Evolutionary conservation across 441 rosid species (phyloP).

Genomic region (Arabidopsis lyrata): DNA sequence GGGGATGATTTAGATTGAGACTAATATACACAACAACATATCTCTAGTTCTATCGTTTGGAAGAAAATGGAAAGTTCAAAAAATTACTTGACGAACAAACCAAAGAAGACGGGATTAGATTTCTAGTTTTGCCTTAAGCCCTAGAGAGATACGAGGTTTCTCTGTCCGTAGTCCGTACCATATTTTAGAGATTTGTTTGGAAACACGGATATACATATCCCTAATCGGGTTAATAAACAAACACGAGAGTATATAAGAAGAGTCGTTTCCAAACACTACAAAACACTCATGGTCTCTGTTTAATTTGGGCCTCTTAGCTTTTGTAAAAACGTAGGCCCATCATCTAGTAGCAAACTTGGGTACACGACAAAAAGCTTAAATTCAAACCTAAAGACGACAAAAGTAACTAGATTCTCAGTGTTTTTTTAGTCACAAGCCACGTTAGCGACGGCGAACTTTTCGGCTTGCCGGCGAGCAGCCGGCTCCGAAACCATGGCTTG

Average conservation of each 20-base stretch:
- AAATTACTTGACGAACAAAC: slow-evolving; percentile 26
- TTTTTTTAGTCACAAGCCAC: slow-evolving; percentile 56
- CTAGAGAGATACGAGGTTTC: slow-evolving; percentile 22
- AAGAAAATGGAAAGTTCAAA: not conserved
- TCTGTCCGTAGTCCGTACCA: slow-evolving; percentile 4
- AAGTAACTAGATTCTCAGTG: not conserved
- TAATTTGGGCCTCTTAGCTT: slow-evolving; percentile 20
- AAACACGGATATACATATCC: not conserved
- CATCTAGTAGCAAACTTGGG: not conserved
- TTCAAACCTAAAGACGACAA: slow-evolving; percentile 29
- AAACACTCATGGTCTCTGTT: not conserved
- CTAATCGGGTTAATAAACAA: not conserved
- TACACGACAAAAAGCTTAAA: slow-evolving; percentile 27
- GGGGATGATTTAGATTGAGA: not conserved
- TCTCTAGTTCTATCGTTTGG: not conserved
- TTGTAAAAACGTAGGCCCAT: not conserved
- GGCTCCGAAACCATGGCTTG: slow-evolving; percentile 68
- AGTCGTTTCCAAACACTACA: slow-evolving; percentile 11
- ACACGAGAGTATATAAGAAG: not conserved
- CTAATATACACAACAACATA: not conserved
- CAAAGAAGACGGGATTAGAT: slow-evolving; percentile 1
- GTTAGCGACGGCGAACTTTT: slow-evolving; percentile 61
- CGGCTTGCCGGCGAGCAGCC: slow-evolving; percentile 67
- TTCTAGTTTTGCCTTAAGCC: slow-evolving; percentile 1
- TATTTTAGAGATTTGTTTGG: slow-evolving; percentile 6